These are phyloP conservation scores for Endocalyx cinctus DNA, from an alignment of 2,329 filamentous ascomycete genomes.

Conservation along the genomic window DNA sequence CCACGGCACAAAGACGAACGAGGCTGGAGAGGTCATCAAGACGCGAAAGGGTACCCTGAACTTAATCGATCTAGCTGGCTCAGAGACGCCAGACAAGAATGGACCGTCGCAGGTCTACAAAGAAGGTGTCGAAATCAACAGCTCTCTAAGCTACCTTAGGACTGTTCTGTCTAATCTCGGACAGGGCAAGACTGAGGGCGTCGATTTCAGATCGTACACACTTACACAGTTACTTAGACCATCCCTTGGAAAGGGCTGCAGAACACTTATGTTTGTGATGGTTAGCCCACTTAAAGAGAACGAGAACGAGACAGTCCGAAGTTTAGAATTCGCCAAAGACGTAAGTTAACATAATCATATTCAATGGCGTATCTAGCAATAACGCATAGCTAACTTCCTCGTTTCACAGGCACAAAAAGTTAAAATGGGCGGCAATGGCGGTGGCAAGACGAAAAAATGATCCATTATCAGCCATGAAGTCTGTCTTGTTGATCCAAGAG, in stretches of 20 bases:
- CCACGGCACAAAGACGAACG: slow-evolving; percentile 57
- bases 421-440: slow-evolving; percentile 24
- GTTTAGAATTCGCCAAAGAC: slow-evolving; percentile 93
- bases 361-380: too few species aligned
- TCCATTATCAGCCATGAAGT: too few species aligned
- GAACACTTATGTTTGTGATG: slow-evolving; percentile 99
- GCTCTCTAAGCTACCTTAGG: slow-evolving; percentile 82
- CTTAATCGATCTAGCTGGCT: slow-evolving; percentile 90
- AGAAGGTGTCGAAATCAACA: slow-evolving; percentile 98
- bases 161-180: slow-evolving; percentile 95
- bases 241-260: slow-evolving; percentile 89
- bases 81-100: slow-evolving; percentile 68
- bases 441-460: slow-evolving; percentile 16
- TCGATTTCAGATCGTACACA: slow-evolving; percentile 96
- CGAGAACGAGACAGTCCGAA: slow-evolving; percentile 87
- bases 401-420: slow-evolving; percentile 22
- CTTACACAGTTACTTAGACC: slow-evolving; percentile 94
- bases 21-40: slow-evolving; percentile 65
- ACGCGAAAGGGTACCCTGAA: slow-evolving; percentile 91
- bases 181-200: slow-evolving; percentile 68
- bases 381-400: slow-evolving; percentile 5
- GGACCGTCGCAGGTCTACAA: slow-evolving; percentile 81
- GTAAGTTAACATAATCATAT: slow-evolving; percentile 41
- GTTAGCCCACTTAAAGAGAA: slow-evolving; percentile 88
- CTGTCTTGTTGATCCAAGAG: neutral